Evolutionary conservation across 805 yeast genomes (phyloP), one percentile per base, ranked within the genome.

Genomic region (Kuraishia molischiana): DNA sequence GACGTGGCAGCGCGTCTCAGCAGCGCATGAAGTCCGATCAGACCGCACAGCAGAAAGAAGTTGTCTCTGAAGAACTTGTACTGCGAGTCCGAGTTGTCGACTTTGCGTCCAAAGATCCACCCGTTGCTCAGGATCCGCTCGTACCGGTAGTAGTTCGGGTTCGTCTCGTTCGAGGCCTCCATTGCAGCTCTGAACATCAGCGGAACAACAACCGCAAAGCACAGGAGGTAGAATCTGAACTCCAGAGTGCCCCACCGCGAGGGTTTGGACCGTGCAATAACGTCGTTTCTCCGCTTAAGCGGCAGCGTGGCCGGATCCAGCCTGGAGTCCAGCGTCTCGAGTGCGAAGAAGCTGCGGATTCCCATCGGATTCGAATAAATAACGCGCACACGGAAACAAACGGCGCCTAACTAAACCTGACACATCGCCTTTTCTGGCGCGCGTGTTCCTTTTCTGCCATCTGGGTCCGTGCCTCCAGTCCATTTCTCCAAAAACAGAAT

Each of bases 1-100:
- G 47, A 49, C 9, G 49, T 33, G 1, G 48, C 43, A 5, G 63
- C 32, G 36, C 58, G 55, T 47, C 95, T 73, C 6, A 80, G 40
- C 0, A 50, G 35, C 4, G 66, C 55, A 58, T 92, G 97, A 2
- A 64, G 53, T 0, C 52, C 44, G 39, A 80, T 67, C 35, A 85
- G 62, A 0, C 61, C 72, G n/a, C 64, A 52, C 35, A 92, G 61
- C 35, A 82, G 54, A 10, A 75, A 72, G 44, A 90, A 66, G 52
- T 87, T 87, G 52, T 83, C 80, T 49, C 98, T 71, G 54, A 92
- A 86, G 51, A 87, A 85, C 19, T 85, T 60, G 52, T 90, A 92
- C 57, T 92, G 99, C 24, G 69, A 66, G 54, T 92, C 99, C 4
- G 95, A 82, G 54, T 90, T 89, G 56, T 92, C 98, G 31, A 86